Conservation (phyloP, 2,329 filamentous ascomycete species). For the Huntiella bhutanensis region DNA sequence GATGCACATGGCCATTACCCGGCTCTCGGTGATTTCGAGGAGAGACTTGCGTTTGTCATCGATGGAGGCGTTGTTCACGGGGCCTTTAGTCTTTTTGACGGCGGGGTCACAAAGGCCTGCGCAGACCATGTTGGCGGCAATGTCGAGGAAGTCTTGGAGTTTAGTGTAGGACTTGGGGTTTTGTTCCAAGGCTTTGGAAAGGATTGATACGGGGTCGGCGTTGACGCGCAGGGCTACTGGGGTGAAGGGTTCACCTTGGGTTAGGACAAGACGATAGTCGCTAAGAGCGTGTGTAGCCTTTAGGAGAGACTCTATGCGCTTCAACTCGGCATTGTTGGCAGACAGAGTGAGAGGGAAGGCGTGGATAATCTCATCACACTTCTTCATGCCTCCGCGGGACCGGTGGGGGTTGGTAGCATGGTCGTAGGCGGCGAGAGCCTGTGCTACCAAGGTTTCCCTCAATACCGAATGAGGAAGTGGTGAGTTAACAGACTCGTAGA, state of each 20-base stretch:
- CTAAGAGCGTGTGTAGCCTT: conserved; percentile 57
- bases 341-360: conserved; percentile 42
- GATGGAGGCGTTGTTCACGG: conserved; percentile 12
- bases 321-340: conserved; percentile 29
- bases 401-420: conserved; percentile 68
- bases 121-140: conserved; percentile 47
- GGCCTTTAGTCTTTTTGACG: neutral
- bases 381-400: conserved; percentile 57
- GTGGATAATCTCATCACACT: conserved; percentile 51
- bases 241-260: conserved; percentile 62
- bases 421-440: conserved; percentile 55
- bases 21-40: conserved; percentile 33
- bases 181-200: conserved; percentile 56
- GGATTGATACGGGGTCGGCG: conserved; percentile 52
- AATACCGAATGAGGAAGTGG: conserved; percentile 32
- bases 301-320: conserved; percentile 43
- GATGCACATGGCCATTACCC: conserved; percentile 64
- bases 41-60: conserved; percentile 15
- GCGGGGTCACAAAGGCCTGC: conserved; percentile 23
- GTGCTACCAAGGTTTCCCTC: conserved; percentile 39
- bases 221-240: conserved; percentile 63
- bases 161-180: conserved; percentile 57
- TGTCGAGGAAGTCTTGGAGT: conserved; percentile 51
- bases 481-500: conserved; percentile 34
- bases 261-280: conserved; percentile 58